Conservation (phyloP, 495 filamentous ascomycete genomes). For the Lindgomyces ingoldianus region DNA sequence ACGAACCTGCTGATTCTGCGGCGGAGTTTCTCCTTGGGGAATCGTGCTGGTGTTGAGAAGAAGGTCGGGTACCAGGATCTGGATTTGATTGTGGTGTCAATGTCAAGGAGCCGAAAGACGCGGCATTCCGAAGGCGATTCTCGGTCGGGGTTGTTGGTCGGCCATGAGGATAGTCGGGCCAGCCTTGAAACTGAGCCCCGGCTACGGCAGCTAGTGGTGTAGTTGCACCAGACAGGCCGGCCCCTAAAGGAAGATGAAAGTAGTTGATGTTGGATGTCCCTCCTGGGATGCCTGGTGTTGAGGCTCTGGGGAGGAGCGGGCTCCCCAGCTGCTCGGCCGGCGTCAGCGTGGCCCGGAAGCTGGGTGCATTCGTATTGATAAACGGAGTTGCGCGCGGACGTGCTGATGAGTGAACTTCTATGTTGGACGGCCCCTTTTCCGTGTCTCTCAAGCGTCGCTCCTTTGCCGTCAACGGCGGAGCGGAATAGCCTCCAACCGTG, state of each 20-base stretch:
- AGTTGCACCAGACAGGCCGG: conserved; percentile 77
- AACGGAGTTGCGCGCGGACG: conserved; percentile 21
- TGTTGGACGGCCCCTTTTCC: conserved; percentile 5
- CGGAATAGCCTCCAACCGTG: conserved; percentile 4
- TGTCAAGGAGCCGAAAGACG: conserved; percentile 42
- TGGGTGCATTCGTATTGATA: conserved; percentile 31
- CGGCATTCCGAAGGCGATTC: conserved; percentile 31
- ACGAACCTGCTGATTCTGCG: conserved; percentile 17
- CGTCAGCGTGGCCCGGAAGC: conserved; percentile 27
- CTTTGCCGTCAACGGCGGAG: conserved; percentile 27
- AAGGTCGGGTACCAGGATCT: conserved; percentile 40
- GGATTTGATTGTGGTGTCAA: conserved; percentile 40
- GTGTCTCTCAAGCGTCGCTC: conserved; percentile 23
- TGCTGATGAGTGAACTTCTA: not conserved
- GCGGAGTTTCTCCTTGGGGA: conserved; percentile 15
- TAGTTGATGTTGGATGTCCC: conserved; percentile 88
- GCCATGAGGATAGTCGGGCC: conserved; percentile 43
- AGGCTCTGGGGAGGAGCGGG: conserved; percentile 60
- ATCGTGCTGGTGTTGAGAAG: conserved; percentile 41
- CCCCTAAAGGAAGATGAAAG: conserved; percentile 79
- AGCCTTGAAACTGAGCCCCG: conserved; percentile 61
- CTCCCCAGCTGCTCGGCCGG: conserved; percentile 36
- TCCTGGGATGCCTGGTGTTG: conserved; percentile 78
- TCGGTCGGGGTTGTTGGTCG: conserved; percentile 28
- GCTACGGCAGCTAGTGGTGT: conserved; percentile 87